Conservation (phyloP, 352 stramenopile species). For the Globisporangium solare region DNA sequence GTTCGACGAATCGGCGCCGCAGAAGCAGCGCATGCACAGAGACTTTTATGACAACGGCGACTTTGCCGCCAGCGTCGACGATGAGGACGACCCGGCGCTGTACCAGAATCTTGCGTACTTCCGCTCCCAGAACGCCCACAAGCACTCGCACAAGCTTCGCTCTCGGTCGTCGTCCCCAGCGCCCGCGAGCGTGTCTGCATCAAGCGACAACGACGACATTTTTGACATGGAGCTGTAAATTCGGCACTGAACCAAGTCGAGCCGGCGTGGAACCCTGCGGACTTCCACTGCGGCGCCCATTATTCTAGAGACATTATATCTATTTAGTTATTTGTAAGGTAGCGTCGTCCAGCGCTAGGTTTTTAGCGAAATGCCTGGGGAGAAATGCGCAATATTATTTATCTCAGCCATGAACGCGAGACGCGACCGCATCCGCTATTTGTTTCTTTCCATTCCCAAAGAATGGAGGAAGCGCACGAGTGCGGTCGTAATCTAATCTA, state of each 20-base stretch:
- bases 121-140: constrained; percentile 38
- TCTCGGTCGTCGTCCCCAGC: constrained; percentile 8
- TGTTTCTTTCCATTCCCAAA: no score
- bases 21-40: constrained; percentile 1
- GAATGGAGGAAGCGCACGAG: not conserved
- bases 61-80: constrained; percentile 25
- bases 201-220: constrained; percentile 35
- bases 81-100: constrained; percentile 59
- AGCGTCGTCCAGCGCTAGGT: constrained; percentile 3
- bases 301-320: constrained; percentile 1
- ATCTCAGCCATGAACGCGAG: constrained; percentile 5
- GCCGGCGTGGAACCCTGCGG: not conserved
- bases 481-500: constrained; percentile 6
- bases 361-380: constrained; percentile 13
- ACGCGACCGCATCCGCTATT: not conserved
- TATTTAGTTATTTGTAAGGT: not conserved
- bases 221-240: constrained; percentile 68
- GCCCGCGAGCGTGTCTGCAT: not conserved
- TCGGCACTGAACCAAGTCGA: not conserved
- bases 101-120: constrained; percentile 72
- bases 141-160: constrained; percentile 7
- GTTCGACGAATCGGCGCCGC: constrained; percentile 15
- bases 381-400: constrained; percentile 5
- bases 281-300: not conserved
- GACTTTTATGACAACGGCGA: not conserved